Conservation (phyloP, 2,329 filamentous ascomycete species). For the Dactylonectria estremocensis region DNA sequence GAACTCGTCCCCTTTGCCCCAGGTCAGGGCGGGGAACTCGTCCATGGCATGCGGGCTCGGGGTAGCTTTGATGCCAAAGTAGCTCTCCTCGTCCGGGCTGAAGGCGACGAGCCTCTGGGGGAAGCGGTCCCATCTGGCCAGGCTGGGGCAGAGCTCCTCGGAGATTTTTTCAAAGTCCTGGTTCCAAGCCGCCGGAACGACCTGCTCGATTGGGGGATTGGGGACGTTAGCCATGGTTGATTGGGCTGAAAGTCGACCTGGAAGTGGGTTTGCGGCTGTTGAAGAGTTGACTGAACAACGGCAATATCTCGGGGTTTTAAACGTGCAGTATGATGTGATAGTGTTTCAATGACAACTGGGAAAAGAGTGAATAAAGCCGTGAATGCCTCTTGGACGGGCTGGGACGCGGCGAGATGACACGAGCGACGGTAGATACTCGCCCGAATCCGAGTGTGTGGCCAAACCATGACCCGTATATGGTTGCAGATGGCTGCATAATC, state of each 20-base stretch:
- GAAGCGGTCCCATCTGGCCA: slow-evolving; percentile 24
- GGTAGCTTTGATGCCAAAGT: slow-evolving; percentile 25
- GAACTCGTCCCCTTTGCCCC: slow-evolving; percentile 33
- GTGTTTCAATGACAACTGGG: neutral
- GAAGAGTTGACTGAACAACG: neutral
- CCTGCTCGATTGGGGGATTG: slow-evolving; percentile 3
- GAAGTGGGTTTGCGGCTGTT: too few species aligned
- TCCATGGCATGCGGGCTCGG: slow-evolving; percentile 18
- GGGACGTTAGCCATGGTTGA: slow-evolving; percentile 16
- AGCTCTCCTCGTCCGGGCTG: slow-evolving; percentile 20
- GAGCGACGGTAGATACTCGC: neutral
- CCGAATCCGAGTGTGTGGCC: neutral
- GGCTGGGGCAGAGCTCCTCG: slow-evolving; percentile 24
- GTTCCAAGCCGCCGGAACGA: slow-evolving; percentile 29
- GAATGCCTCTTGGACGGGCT: neutral
- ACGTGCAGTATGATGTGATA: neutral
- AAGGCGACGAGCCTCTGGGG: slow-evolving; percentile 31
- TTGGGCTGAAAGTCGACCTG: neutral
- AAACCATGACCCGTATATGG: neutral
- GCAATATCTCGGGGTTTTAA: slow-evolving; percentile 7
- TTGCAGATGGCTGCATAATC: neutral
- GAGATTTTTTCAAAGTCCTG: slow-evolving; percentile 28
- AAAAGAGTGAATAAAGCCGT: neutral
- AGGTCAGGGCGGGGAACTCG: slow-evolving; percentile 22
- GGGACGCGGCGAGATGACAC: slow-evolving; percentile 5